Percentiles rank a stretch among this genome's conserved stretches.
These are phyloP conservation scores for Pulveroboletus sp. DNA, from an alignment of 768 basidiomycete genomes.

Conservation along the genomic window DNA sequence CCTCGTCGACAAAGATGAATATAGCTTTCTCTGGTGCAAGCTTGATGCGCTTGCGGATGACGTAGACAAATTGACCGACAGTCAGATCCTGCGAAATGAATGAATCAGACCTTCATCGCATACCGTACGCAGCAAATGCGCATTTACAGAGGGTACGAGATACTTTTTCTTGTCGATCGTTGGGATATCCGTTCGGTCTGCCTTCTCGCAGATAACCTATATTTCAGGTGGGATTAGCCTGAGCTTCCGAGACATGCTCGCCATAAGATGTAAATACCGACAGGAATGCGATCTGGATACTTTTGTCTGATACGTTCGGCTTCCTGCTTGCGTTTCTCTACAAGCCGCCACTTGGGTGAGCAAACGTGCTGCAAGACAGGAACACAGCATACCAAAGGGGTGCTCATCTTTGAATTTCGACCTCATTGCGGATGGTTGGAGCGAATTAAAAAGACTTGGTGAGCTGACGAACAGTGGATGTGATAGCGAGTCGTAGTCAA, in stretches of 20 bases:
- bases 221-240: constrained; percentile 7
- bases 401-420: constrained; percentile 99
- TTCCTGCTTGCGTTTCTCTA: constrained; percentile 99
- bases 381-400: constrained; percentile 73
- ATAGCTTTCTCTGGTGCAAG: constrained; percentile 99
- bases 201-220: constrained; percentile 99
- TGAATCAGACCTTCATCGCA: constrained; percentile 28
- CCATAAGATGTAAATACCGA: constrained; percentile 37
- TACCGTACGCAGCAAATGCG: background rate
- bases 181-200: constrained; percentile 96
- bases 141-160: constrained; percentile 88
- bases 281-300: constrained; percentile 97
- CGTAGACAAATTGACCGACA: constrained; percentile 98
- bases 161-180: constrained; percentile 99
- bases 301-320: constrained; percentile 98
- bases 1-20: constrained; percentile 99
- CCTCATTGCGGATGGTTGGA: constrained; percentile 52
- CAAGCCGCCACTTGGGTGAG: constrained; percentile 14
- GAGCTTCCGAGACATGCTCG: constrained; percentile 7
- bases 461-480: constrained; percentile 7
- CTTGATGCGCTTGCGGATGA: constrained; percentile 99
- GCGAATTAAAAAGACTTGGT: constrained; percentile 2
- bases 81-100: constrained; percentile 72
- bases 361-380: constrained; percentile 33
- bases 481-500: constrained; percentile 22